Base-by-base conservation (phyloP, 2,329 filamentous ascomycete species). In the Fusarium coicis region DNA sequence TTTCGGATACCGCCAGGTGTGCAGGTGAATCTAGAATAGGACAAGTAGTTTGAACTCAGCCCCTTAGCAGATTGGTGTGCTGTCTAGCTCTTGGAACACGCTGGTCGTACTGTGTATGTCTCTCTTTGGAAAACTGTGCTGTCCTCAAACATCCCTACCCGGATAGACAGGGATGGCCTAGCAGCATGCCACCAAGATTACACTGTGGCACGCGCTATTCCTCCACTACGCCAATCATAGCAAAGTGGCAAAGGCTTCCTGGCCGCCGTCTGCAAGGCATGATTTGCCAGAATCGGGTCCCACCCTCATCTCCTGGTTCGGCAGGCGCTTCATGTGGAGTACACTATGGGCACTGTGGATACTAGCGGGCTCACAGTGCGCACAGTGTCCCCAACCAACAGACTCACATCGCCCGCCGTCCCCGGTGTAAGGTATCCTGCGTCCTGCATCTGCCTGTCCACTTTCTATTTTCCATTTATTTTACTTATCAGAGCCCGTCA, bases 351-450 rank as follows among this genome's bases (percentile, higher is more conserved):
- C 6, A 23, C 15, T 32, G 46, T 77, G 74, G 68, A 47, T 30
- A 40, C 28, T 21, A 37, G 64, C 73, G 73, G 73, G 26, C 32
- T 66, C 66, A 59, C 74, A 74, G 68, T 61, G 71, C 32, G 69
- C 68, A 59, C 74, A 74, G 66, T 61, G 71, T 75, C 73, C 76
- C 73, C 78, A 77, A 77, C 79, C 79, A 80, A 80, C 79, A 77
- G 77, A 77, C 76, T 70, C 77, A 75, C 44, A 76, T 72, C 66
- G 75, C 62, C 77, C 72, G 74, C 77, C 72, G 73, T 77, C 76
- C 70, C 76, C 76, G 75, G 73, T 71, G 53, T 62, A 53, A 53
- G 50, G 50, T 53, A 53, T 53, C 34, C 50, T 53, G 50, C 50
- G 23, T 53, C 50, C 34, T 53, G 34, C 30, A 65, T 58, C 63